These are phyloP conservation scores for Suillus discolor DNA, from an alignment of 768 basidiomycete genomes.

Conservation along the genomic window DNA sequence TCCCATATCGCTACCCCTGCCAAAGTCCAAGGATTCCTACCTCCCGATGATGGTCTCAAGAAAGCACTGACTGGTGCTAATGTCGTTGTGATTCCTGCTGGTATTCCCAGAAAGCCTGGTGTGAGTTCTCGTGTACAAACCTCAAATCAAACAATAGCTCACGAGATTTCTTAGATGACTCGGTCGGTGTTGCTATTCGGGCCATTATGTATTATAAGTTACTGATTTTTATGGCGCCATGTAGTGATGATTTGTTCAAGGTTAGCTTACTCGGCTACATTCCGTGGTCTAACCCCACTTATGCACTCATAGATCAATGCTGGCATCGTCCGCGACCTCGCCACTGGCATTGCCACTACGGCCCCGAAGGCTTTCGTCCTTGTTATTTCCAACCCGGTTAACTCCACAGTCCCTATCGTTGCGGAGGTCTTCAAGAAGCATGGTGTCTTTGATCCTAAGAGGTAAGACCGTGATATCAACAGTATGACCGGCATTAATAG, in stretches of 20 bases:
- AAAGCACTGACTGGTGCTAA: slow-evolving; percentile 85
- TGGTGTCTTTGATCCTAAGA: slow-evolving; percentile 89
- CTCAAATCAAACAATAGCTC: slow-evolving; percentile 1
- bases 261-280: slow-evolving; percentile 38
- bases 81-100: slow-evolving; percentile 93
- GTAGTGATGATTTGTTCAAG: slow-evolving; percentile 95
- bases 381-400: slow-evolving; percentile 99
- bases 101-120: slow-evolving; percentile 93
- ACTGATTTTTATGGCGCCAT: slow-evolving; percentile 7
- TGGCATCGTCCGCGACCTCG: slow-evolving; percentile 93
- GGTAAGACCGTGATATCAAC: slow-evolving; percentile 44
- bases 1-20: slow-evolving; percentile 91
- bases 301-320: slow-evolving; percentile 80
- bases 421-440: slow-evolving; percentile 94
- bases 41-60: slow-evolving; percentile 79
- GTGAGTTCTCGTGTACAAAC: slow-evolving; percentile 46
- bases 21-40: slow-evolving; percentile 80
- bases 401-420: slow-evolving; percentile 98
- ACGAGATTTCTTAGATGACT: slow-evolving; percentile 44
- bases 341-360: slow-evolving; percentile 80
- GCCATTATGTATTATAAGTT: slow-evolving; percentile 12
- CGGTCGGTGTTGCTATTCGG: slow-evolving; percentile 37
- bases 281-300: slow-evolving; percentile 10
- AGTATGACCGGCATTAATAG: background rate
- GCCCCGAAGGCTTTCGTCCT: slow-evolving; percentile 91